Conservation (phyloP, 768 basidiomycete species). For the Hypholoma sublateritium region DNA sequence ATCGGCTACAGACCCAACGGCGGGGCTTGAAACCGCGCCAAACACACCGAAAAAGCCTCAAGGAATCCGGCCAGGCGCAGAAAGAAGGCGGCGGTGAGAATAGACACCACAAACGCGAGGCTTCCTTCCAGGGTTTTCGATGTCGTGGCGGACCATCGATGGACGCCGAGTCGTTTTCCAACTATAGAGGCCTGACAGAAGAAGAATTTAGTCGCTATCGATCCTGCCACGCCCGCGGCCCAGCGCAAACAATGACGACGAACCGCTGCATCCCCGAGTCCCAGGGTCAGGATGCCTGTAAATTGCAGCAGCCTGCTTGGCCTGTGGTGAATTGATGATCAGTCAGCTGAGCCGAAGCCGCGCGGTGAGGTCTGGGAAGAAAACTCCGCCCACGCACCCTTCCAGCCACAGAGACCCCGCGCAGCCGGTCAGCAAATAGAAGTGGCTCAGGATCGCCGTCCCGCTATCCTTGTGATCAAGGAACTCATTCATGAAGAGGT, state of each 20-base stretch:
- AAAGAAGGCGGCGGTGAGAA: conserved; percentile 67
- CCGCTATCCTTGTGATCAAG: conserved; percentile 93
- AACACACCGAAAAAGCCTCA: conserved; percentile 75
- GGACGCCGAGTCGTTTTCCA: conserved; percentile 78
- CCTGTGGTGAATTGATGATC: conserved; percentile 24
- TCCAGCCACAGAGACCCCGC: conserved; percentile 95
- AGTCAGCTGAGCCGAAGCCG: conserved; percentile 2
- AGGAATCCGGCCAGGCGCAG: conserved; percentile 70
- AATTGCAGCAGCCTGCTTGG: conserved; percentile 52
- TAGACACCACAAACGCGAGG: conserved; percentile 72
- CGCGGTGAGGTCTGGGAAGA: not conserved
- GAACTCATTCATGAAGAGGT: conserved; percentile 97
- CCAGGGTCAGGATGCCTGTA: conserved; percentile 86
- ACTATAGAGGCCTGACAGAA: conserved; percentile 80
- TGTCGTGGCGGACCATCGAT: conserved; percentile 83
- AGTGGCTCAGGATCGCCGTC: conserved; percentile 95
- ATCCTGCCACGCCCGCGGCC: not conserved
- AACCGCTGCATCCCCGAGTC: conserved; percentile 92
- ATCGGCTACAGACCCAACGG: conserved; percentile 1
- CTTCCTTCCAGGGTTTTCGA: conserved; percentile 93
- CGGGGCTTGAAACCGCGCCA: not conserved
- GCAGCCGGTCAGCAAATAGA: conserved; percentile 94
- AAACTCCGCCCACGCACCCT: conserved; percentile 53
- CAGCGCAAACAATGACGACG: conserved; percentile 24
- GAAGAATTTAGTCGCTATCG: not conserved